Conservation (phyloP, 208 protist species). For the Acanthamoeba lenticulata region DNA sequence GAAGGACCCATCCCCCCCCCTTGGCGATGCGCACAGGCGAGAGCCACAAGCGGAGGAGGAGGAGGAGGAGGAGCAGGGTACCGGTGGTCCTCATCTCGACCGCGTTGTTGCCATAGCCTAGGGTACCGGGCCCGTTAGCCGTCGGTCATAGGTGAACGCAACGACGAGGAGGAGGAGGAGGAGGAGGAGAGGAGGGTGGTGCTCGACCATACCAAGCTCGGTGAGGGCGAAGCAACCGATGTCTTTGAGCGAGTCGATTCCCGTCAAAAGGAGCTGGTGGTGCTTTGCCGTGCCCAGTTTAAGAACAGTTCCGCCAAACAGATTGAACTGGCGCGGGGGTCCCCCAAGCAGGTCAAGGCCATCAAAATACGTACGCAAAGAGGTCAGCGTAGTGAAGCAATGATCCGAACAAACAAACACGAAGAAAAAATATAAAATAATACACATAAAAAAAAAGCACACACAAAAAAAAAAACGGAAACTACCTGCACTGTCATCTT, state of each 20-base stretch:
- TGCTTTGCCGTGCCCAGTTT: conserved; percentile 86
- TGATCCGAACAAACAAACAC: too few species aligned
- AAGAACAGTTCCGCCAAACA: conserved; percentile 87
- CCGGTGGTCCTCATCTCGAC: conserved; percentile 83
- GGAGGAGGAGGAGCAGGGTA: neutral
- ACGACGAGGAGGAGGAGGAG: neutral
- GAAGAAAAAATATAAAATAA: too few species aligned
- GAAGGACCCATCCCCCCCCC: too few species aligned
- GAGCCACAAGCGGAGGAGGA: neutral
- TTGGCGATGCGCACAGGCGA: too few species aligned
- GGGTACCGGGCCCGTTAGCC: neutral
- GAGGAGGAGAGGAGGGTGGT: neutral
- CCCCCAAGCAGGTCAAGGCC: neutral
- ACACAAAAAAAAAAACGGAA: too few species aligned
- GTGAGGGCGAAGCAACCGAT: conserved; percentile 85
- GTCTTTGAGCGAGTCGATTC: conserved; percentile 81
- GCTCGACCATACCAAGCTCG: neutral
- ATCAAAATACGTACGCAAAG: too few species aligned
- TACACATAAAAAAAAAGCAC: too few species aligned
- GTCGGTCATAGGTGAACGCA: neutral
- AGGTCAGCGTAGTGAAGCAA: too few species aligned
- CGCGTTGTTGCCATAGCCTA: conserved; percentile 84
- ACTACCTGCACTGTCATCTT: conserved; percentile 83
- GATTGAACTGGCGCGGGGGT: conserved; percentile 79
- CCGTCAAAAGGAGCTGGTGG: conserved; percentile 79